A percentile compares a stretch with the other conserved stretches of the same genome.
Conservation (phyloP, 257 asterid species). For the Solanum sejunctum region DNA sequence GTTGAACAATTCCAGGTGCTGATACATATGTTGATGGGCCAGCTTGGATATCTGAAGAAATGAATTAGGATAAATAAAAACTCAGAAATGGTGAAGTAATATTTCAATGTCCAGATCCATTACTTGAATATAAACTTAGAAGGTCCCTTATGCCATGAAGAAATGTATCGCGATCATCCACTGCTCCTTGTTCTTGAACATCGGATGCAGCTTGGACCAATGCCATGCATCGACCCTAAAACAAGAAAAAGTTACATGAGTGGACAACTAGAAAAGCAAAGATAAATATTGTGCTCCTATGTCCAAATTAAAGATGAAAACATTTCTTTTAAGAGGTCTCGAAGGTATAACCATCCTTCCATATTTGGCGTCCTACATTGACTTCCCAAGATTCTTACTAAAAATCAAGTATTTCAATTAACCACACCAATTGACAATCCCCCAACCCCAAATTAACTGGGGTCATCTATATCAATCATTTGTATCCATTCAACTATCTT, state of each 20-base stretch:
- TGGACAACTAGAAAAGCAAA: neutral
- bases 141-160: conserved; percentile 97
- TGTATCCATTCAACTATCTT: neutral
- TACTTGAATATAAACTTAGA: conserved; percentile 92
- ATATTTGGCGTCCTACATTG: neutral
- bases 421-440: neutral
- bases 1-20: conserved; percentile 93
- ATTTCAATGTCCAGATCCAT: conserved; percentile 6
- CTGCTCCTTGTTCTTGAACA: conserved; percentile 94
- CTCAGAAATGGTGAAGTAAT: neutral
- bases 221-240: conserved; percentile 70
- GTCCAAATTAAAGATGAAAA: neutral
- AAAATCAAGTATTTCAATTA: neutral
- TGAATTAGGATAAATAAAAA: neutral
- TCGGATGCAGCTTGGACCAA: conserved; percentile 86
- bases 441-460: neutral
- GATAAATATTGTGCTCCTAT: neutral
- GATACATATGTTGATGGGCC: conserved; percentile 87
- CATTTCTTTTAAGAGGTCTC: neutral
- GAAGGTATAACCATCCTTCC: neutral
- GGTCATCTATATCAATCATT: neutral
- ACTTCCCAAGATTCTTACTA: neutral
- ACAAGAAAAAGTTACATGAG: conserved; percentile 3
- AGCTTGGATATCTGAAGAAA: conserved; percentile 70
- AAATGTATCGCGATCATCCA: conserved; percentile 91